These are phyloP conservation scores for Taxawa tesnikishii DNA, from an alignment of 2,329 filamentous ascomycete species.

Conservation along the genomic window DNA sequence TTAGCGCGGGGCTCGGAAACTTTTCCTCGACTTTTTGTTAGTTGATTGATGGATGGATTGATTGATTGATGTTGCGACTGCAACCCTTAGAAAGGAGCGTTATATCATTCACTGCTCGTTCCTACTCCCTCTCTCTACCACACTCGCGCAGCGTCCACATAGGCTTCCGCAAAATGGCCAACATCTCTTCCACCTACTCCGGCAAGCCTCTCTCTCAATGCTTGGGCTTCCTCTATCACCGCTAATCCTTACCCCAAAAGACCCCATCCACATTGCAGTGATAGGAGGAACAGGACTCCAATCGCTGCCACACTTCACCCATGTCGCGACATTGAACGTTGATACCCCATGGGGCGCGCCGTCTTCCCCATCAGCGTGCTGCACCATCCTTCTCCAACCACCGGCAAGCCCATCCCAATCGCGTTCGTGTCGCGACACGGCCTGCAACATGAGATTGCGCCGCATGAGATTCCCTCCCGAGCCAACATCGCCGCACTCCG, in stretches of 20 bases:
- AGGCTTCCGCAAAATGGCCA: conserved; percentile 22
- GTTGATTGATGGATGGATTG: too few relatives aligned
- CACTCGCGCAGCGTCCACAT: conserved; percentile 14
- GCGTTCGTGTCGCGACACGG: conserved; percentile 95
- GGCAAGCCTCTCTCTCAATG: conserved; percentile 10
- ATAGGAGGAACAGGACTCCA: conserved; percentile 74
- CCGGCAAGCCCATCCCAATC: conserved; percentile 47
- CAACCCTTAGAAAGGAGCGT: not conserved
- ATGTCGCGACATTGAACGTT: conserved; percentile 65
- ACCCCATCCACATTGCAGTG: conserved; percentile 37
- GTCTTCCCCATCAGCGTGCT: conserved; percentile 73
- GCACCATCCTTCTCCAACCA: conserved; percentile 66
- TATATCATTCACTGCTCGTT: not conserved
- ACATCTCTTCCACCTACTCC: conserved; percentile 19
- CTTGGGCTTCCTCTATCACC: not conserved
- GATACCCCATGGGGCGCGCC: conserved; percentile 82
- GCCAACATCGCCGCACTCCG: conserved; percentile 98
- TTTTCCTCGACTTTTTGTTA: not conserved
- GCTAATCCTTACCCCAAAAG: conserved; percentile 15
- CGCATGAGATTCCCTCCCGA: conserved; percentile 86
- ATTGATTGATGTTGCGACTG: not conserved
- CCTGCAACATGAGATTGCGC: conserved; percentile 73
- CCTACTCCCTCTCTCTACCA: not conserved
- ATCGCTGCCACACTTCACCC: conserved; percentile 74
- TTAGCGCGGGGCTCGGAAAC: not conserved